phyloP scores from a whole-genome alignment of 2,329 filamentous ascomycete species.

The Orbilia quercus region DNA sequence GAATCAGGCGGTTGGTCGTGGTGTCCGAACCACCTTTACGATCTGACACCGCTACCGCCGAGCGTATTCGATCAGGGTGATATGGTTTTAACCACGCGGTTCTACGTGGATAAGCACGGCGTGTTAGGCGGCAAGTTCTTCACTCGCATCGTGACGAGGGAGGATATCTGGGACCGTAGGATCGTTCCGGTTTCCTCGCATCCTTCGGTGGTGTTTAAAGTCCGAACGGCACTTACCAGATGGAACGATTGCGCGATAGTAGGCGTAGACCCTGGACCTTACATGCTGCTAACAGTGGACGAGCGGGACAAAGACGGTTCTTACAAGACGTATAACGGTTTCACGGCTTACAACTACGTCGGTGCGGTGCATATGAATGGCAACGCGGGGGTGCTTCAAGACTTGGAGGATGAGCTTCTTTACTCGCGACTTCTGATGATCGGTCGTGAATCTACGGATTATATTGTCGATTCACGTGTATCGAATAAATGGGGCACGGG shows the following conservation, averaged over 20 bases:
- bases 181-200: constrained; percentile 30
- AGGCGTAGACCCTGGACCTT: background rate
- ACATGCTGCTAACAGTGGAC: background rate
- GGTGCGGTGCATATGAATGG: constrained; percentile 27
- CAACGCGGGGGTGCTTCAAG: background rate
- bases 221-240: constrained; percentile 14
- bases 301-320: background rate
- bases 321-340: background rate
- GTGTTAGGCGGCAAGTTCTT: background rate
- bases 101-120: constrained; percentile 7
- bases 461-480: constrained; percentile 2
- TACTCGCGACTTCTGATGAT: background rate
- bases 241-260: constrained; percentile 31
- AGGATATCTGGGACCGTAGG: constrained; percentile 8
- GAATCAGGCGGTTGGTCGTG: constrained; percentile 35
- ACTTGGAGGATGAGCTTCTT: background rate
- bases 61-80: constrained; percentile 14
- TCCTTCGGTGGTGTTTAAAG: constrained; percentile 17
- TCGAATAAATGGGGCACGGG: background rate
- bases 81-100: background rate
- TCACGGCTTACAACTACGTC: constrained; percentile 9
- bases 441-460: constrained; percentile 3
- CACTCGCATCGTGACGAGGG: background rate
- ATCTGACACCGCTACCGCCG: constrained; percentile 13
- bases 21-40: constrained; percentile 37